Percentiles rank a stretch among this genome's conserved stretches.
Evolutionary conservation across 2,329 filamentous ascomycete species (phyloP).

Genomic region (Aspergillus flavus): DNA sequence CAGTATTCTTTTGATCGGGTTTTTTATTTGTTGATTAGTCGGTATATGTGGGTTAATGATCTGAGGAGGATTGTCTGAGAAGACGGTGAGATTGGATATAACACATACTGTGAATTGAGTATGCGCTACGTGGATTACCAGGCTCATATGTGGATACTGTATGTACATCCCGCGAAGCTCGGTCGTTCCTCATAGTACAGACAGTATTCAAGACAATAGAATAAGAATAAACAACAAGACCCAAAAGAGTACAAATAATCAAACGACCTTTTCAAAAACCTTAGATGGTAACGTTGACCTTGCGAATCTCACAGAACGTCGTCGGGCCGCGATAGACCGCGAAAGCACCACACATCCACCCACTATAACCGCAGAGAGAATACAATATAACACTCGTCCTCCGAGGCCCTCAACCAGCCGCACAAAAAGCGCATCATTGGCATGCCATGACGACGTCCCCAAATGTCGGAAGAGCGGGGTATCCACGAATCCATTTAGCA

Average conservation of each 20-base stretch:
- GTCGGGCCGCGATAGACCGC: neutral
- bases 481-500: conserved; percentile 42
- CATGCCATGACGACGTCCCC: conserved; percentile 49
- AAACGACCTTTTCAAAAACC: neutral
- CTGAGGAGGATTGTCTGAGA: conserved; percentile 11
- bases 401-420: neutral
- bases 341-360: neutral
- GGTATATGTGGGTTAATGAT: conserved; percentile 47
- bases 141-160: neutral
- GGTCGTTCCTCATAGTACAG: neutral
- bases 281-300: neutral
- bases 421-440: conserved; percentile 36
- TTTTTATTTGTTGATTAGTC: conserved; percentile 44
- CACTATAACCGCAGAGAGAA: neutral
- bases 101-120: neutral
- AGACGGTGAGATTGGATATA: neutral
- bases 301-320: neutral
- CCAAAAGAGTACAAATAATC: neutral
- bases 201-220: neutral
- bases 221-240: neutral
- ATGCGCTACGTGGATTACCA: neutral
- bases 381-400: neutral
- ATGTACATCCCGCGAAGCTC: neutral
- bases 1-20: conserved; percentile 48
- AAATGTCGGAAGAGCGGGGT: conserved; percentile 48